Base-by-base conservation (phyloP, 441 rosid genomes). In the Theobroma grandiflorum region DNA sequence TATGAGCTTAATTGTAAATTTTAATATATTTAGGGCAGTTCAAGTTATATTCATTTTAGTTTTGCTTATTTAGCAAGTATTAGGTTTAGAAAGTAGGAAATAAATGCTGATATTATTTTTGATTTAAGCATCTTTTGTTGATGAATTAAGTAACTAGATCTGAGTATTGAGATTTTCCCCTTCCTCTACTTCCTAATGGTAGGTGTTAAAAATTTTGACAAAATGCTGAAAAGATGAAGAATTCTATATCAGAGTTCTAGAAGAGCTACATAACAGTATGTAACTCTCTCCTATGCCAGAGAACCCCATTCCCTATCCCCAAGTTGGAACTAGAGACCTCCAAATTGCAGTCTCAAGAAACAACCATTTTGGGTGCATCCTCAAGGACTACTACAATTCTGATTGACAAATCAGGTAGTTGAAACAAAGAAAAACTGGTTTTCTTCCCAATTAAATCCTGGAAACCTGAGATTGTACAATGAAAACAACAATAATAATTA, bases 131-230 rank as follows among this genome's bases (percentile, higher is more conserved):
- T 18, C 14, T 52, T 52, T 52, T 4, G 62, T 72, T 72, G 43
- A 50, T 35, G 55, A 71, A 71, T 16, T 72, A 33, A 72, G 59
- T 50, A 72, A 72, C 31, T 52, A 72, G 31, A 72, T 72, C 75
- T 18, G 75, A 53, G 63, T 47, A 15, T 22, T 68, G 53, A 68
- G 57, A 63, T 20, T 63, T 63, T 35, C 66, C 66, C 38, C 38
- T 63, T 63, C 12, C 31, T 26, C 31, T 26, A 26, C 31, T 26
- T 26, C 68, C 49, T 8, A 20, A 40, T 8, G 8, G 14, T n/a
- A 66, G 40, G 71, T 18, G 49, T 8, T 66, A 66, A 40, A 43
- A n/a, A 20, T 68, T 38, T 43, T 22, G 12, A 66, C 50, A 66
- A 40, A 66, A 40, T 66, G 71, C 16, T n/a, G 55, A 68, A 11